Conservation (phyloP, 2,329 filamentous ascomycete genomes). For the Myotisia sp. region DNA sequence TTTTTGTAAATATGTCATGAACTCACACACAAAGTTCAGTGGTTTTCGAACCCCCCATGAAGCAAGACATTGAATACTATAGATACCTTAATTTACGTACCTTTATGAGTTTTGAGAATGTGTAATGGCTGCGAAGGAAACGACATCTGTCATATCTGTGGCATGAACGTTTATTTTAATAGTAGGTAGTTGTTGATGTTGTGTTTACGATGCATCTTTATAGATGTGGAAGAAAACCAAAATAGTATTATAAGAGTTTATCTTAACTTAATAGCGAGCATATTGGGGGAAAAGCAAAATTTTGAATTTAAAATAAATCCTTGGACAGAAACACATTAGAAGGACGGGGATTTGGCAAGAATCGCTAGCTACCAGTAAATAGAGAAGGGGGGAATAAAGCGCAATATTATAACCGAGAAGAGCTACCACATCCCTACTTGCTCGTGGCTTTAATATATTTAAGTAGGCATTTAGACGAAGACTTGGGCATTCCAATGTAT, state of each 20-base stretch:
- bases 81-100: slow-evolving; percentile 14
- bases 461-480: slow-evolving; percentile 1
- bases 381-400: slow-evolving; percentile 3
- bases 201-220: not conserved
- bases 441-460: too few species aligned
- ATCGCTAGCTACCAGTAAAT: slow-evolving; percentile 12
- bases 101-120: slow-evolving; percentile 33
- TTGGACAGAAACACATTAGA: slow-evolving; percentile 5
- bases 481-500: not conserved
- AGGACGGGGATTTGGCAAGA: slow-evolving; percentile 9
- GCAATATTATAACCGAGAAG: slow-evolving; percentile 4
- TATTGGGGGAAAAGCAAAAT: slow-evolving; percentile 2
- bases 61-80: not conserved
- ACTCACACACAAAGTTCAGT: too few species aligned
- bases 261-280: not conserved
- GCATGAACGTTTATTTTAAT: slow-evolving; percentile 5
- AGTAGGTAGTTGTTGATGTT: not conserved
- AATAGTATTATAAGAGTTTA: not conserved
- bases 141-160: slow-evolving; percentile 18
- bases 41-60: too few species aligned
- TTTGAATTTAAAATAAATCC: slow-evolving; percentile 5
- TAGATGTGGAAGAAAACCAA: not conserved
- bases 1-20: too few species aligned
- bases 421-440: slow-evolving; percentile 1
- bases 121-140: slow-evolving; percentile 30